phyloP scores from a whole-genome alignment of 1,139 yeast species.

The Yueomyces sp. region DNA sequence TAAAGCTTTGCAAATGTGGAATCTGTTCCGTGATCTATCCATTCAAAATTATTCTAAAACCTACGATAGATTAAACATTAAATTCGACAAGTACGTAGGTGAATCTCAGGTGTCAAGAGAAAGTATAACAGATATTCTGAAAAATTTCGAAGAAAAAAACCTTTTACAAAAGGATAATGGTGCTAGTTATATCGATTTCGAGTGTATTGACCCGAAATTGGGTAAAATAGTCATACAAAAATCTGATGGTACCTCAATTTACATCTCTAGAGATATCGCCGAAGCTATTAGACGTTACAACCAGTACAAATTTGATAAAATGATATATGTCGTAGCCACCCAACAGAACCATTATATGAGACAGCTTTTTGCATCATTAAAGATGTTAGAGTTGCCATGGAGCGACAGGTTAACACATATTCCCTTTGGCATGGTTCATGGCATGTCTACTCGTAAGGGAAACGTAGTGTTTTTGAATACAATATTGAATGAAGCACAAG shows the following conservation, averaged over 20 bases:
- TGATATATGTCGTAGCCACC: slow-evolving; percentile 89
- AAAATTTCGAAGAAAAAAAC: slow-evolving; percentile 42
- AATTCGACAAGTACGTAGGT: slow-evolving; percentile 81
- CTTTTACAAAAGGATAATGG: slow-evolving; percentile 82
- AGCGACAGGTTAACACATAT: slow-evolving; percentile 67
- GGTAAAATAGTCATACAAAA: slow-evolving; percentile 91
- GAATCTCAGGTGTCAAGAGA: slow-evolving; percentile 85
- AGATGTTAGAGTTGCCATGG: slow-evolving; percentile 86
- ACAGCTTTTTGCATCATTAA: slow-evolving; percentile 87
- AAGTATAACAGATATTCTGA: slow-evolving; percentile 53
- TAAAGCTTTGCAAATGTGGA: slow-evolving; percentile 69
- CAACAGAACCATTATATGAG: slow-evolving; percentile 93
- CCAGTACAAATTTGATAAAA: slow-evolving; percentile 77
- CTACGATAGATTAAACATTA: slow-evolving; percentile 82
- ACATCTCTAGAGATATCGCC: slow-evolving; percentile 92
- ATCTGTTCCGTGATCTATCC: slow-evolving; percentile 76
- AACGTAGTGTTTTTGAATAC: slow-evolving; percentile 95
- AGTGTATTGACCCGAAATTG: slow-evolving; percentile 75
- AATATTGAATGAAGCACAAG: slow-evolving; percentile 86
- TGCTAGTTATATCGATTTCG: slow-evolving; percentile 77
- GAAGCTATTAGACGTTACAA: slow-evolving; percentile 88
- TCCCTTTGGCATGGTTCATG: slow-evolving; percentile 94
- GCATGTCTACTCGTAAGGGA: slow-evolving; percentile 97
- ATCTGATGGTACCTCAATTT: slow-evolving; percentile 89
- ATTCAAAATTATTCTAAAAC: slow-evolving; percentile 77